These are phyloP conservation scores for Paramecium bursaria DNA, from an alignment of 73 alveolate species.

Conservation along the genomic window DNA sequence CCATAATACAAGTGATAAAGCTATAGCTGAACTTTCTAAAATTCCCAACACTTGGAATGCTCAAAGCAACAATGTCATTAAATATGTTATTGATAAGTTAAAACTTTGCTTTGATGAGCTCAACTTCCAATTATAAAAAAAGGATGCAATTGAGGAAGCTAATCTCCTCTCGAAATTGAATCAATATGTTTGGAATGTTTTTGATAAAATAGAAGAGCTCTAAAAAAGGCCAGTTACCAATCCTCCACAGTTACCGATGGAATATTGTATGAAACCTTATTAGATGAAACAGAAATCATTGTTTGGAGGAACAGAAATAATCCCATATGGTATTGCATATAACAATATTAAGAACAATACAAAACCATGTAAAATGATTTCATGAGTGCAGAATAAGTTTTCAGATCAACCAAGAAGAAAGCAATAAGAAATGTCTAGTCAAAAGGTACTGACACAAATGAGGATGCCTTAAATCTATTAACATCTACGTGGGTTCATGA, in stretches of 20 bases:
- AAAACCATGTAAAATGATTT: no score
- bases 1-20: conserved; percentile 8
- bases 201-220: conserved; percentile 27
- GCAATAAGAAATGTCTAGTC: conserved; percentile 2
- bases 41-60: conserved; percentile 27
- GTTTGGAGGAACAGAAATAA: conserved; percentile 55
- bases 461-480: conserved; percentile 24
- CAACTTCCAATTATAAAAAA: not conserved
- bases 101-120: conserved; percentile 48
- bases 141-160: not conserved
- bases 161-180: conserved; percentile 3
- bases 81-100: conserved; percentile 29
- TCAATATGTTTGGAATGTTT: not conserved
- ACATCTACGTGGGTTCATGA: not conserved
- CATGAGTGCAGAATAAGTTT: conserved; percentile 25
- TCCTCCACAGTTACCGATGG: conserved; percentile 56
- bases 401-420: not conserved
- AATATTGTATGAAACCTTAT: conserved; percentile 25
- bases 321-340: not conserved
- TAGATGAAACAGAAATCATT: conserved; percentile 14
- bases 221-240: conserved; percentile 17
- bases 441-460: conserved; percentile 52
- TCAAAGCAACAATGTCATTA: not conserved
- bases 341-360: no score
- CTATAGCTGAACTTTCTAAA: not conserved